phyloP scores from a whole-genome alignment of 2,329 filamentous ascomycete species.

The Teratosphaeria destructans region DNA sequence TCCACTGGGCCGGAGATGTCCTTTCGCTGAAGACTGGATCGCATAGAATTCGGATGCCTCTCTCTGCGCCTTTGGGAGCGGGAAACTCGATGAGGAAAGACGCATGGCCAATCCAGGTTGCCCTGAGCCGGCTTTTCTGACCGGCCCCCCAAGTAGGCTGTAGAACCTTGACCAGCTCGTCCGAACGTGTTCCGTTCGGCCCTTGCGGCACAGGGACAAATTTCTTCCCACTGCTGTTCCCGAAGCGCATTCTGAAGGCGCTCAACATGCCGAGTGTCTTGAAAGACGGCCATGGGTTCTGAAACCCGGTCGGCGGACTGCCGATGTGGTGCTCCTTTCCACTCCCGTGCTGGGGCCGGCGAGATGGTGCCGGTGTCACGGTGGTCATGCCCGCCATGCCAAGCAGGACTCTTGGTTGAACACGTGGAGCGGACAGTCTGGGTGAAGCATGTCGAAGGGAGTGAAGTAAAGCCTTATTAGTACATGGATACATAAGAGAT shows the following conservation, averaged over 20 bases:
- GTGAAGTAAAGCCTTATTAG: not conserved
- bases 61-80: constrained; percentile 15
- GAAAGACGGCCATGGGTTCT: constrained; percentile 41
- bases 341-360: not conserved
- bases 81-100: constrained; percentile 39
- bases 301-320: constrained; percentile 35
- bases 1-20: constrained; percentile 36
- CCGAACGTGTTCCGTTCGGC: constrained; percentile 18
- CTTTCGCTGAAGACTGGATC: constrained; percentile 45
- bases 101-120: constrained; percentile 44
- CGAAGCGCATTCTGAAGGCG: constrained; percentile 28
- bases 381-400: not conserved
- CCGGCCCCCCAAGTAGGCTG: constrained; percentile 31
- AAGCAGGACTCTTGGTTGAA: not conserved
- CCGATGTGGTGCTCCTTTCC: constrained; percentile 31
- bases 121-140: constrained; percentile 27
- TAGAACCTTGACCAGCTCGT: constrained; percentile 33
- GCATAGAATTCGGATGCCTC: constrained; percentile 39
- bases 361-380: not conserved
- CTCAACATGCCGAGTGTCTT: constrained; percentile 16
- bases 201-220: constrained; percentile 37
- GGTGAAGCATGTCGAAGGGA: not conserved
- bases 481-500: not conserved
- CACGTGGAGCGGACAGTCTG: not conserved
- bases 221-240: constrained; percentile 29